Evolutionary conservation across 176 grass and related monocot species (phyloP).

Genomic region (Bonia amplexicaulis): DNA sequence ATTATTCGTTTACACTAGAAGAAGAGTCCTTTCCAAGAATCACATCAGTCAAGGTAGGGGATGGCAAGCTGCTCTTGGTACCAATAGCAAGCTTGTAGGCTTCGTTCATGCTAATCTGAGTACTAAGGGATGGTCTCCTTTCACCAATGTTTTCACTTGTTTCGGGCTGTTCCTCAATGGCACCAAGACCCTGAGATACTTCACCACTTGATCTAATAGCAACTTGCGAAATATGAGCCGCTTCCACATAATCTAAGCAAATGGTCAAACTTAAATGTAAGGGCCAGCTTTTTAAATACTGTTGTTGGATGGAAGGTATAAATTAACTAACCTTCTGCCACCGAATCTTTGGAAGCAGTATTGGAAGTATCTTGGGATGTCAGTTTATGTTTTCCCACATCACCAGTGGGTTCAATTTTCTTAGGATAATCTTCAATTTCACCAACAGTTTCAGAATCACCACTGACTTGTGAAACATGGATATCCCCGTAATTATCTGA

Average conservation of each 20-base stretch:
- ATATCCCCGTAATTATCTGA: constrained; percentile 14
- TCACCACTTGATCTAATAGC: constrained; percentile 25
- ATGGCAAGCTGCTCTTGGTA: constrained; percentile 47
- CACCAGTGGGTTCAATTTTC: constrained; percentile 14
- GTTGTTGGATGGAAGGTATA: neutral
- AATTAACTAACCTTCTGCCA: constrained; percentile 14
- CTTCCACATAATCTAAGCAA: constrained; percentile 25
- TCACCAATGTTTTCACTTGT: constrained; percentile 34
- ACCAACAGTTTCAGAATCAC: constrained; percentile 22
- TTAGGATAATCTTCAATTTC: constrained; percentile 21
- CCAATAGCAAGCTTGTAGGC: constrained; percentile 68
- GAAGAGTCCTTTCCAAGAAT: constrained; percentile 80
- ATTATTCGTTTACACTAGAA: constrained; percentile 70
- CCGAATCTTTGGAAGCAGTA: constrained; percentile 19
- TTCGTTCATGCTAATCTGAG: constrained; percentile 68
- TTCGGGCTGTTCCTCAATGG: constrained; percentile 25
- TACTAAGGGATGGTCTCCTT: constrained; percentile 47
- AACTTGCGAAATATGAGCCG: constrained; percentile 8
- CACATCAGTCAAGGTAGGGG: constrained; percentile 71
- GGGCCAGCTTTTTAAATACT: neutral
- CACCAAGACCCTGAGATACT: constrained; percentile 18
- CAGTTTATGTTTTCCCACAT: constrained; percentile 6
- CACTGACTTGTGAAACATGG: constrained; percentile 13
- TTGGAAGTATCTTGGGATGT: constrained; percentile 22
- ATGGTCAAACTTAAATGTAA: constrained; percentile 10